These are phyloP conservation scores for Mycena amicta DNA, from an alignment of 768 basidiomycete genomes.

Conservation along the genomic window DNA sequence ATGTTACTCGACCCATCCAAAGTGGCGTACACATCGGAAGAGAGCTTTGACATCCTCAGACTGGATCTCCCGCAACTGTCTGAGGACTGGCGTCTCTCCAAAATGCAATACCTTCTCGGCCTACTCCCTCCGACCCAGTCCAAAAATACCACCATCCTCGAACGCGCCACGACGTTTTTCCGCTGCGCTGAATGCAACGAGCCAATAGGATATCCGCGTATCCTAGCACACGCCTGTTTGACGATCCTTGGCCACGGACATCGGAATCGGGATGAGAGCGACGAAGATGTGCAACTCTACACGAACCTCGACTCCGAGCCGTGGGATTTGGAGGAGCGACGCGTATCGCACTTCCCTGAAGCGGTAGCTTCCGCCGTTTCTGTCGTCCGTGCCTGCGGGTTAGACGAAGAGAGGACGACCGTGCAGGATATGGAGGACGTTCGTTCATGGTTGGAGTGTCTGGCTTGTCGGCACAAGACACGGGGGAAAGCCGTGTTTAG, in stretches of 20 bases:
- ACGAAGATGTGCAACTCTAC: slow-evolving; percentile 16
- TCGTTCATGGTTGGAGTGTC: slow-evolving; percentile 25
- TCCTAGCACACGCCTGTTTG: slow-evolving; percentile 28
- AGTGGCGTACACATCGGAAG: slow-evolving; percentile 20
- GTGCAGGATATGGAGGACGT: slow-evolving; percentile 24
- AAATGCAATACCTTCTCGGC: slow-evolving; percentile 20
- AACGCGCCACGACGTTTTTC: slow-evolving; percentile 29
- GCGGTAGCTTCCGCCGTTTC: slow-evolving; percentile 19
- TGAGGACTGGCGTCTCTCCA: slow-evolving; percentile 25
- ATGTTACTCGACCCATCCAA: slow-evolving; percentile 25
- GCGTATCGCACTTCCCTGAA: slow-evolving; percentile 18
- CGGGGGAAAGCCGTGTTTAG: slow-evolving; percentile 24
- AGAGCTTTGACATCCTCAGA: slow-evolving; percentile 20
- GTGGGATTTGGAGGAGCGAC: slow-evolving; percentile 24
- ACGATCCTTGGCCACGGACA: slow-evolving; percentile 24
- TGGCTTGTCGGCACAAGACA: slow-evolving; percentile 20
- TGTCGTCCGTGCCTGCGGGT: slow-evolving; percentile 21
- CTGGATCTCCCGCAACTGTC: slow-evolving; percentile 20
- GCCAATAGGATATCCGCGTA: slow-evolving; percentile 29
- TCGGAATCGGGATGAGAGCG: slow-evolving; percentile 28
- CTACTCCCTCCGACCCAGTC: slow-evolving; percentile 18
- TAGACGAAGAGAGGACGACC: slow-evolving; percentile 19
- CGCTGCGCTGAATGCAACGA: slow-evolving; percentile 27
- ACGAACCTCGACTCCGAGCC: slow-evolving; percentile 22
- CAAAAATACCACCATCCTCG: slow-evolving; percentile 18